Conservation (phyloP, 2,329 filamentous ascomycete genomes). For the Botrytis hyacinthi region DNA sequence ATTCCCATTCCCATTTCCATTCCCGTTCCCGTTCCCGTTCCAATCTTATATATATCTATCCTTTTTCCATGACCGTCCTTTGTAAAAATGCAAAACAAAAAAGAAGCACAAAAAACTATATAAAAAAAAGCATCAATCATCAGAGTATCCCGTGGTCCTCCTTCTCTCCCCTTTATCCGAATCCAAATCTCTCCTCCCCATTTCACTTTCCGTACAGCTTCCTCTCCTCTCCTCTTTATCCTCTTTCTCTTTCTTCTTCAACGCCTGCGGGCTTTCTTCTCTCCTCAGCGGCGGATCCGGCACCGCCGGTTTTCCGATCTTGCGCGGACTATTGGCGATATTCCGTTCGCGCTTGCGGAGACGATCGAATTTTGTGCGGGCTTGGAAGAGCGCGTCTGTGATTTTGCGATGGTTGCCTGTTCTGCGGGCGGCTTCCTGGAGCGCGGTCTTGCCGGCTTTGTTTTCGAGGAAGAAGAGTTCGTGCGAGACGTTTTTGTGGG, state of each 20-base stretch:
- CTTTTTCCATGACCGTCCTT: background rate
- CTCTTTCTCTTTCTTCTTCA: background rate
- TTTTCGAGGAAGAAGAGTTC: slow-evolving; percentile 10
- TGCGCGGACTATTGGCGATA: background rate
- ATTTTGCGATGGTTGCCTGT: background rate
- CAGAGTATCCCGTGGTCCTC: background rate
- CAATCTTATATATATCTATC: too few species aligned
- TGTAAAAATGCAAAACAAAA: background rate
- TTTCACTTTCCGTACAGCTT: background rate
- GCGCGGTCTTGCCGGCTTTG: background rate
- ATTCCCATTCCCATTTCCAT: too few species aligned
- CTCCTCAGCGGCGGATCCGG: background rate
- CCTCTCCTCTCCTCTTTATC: background rate
- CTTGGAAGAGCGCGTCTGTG: background rate
- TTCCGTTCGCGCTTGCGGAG: background rate
- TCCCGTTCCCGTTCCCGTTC: too few species aligned
- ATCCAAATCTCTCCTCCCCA: background rate
- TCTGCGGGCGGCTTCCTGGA: slow-evolving; percentile 7
- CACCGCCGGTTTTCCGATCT: background rate
- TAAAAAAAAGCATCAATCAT: background rate
- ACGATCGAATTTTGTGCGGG: background rate
- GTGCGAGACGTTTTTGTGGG: background rate
- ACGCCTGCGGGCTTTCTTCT: background rate
- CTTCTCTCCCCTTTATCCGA: background rate
- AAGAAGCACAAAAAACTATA: background rate